A percentile compares a stretch with the other conserved stretches of the same genome.
Evolutionary conservation across 805 yeast genomes (phyloP).

Genomic region (Helenozyma baotianmanensis): DNA sequence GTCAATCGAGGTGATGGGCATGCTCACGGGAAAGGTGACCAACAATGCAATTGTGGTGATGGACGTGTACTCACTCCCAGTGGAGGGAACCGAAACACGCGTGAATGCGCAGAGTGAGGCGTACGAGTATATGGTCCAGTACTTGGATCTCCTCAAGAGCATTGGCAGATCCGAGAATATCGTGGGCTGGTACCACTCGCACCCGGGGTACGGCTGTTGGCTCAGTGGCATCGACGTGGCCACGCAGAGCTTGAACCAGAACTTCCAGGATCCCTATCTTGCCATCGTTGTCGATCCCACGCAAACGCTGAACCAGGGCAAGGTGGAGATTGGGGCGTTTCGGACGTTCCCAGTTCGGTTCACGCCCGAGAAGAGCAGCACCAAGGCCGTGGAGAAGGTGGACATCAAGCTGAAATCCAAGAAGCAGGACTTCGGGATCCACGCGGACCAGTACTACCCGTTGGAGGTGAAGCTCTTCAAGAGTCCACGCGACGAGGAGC

Average conservation of each 20-base stretch:
- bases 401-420: slow-evolving; percentile 20
- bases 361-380: slow-evolving; percentile 4
- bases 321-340: slow-evolving; percentile 84
- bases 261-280: slow-evolving; percentile 85
- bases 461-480: slow-evolving; percentile 59
- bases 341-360: slow-evolving; percentile 55
- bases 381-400: not conserved
- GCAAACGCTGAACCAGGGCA: slow-evolving; percentile 55
- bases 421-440: slow-evolving; percentile 63
- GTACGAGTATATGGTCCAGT: slow-evolving; percentile 90
- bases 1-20: slow-evolving; percentile 89
- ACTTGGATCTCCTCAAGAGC: slow-evolving; percentile 52
- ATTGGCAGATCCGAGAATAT: slow-evolving; percentile 55
- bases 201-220: slow-evolving; percentile 98
- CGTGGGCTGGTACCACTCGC: slow-evolving; percentile 97
- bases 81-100: slow-evolving; percentile 92
- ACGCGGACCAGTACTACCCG: slow-evolving; percentile 64
- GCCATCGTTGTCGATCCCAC: slow-evolving; percentile 87
- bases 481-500: slow-evolving; percentile 44
- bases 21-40: slow-evolving; percentile 75
- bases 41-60: slow-evolving; percentile 56
- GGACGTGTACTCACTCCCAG: slow-evolving; percentile 86
- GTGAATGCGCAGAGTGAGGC: slow-evolving; percentile 94
- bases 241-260: slow-evolving; percentile 81
- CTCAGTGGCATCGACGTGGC: slow-evolving; percentile 87